These are phyloP conservation scores for Pistacia atlantica DNA, from an alignment of 345 rosid species.

Conservation along the genomic window DNA sequence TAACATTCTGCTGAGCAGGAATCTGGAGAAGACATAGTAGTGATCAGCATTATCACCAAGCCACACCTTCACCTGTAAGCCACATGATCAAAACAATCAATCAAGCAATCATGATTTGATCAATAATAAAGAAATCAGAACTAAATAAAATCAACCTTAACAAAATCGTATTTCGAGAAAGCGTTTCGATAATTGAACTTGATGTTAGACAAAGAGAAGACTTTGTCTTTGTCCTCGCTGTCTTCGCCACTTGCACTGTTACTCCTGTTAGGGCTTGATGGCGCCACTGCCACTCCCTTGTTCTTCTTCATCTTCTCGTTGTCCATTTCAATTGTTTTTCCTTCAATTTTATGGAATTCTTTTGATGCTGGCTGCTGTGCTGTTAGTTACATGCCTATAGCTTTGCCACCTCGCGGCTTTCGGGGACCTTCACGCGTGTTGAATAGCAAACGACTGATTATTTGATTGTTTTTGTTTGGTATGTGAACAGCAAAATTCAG, in stretches of 20 bases:
- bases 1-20: constrained; percentile 90
- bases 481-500: too few relatives aligned
- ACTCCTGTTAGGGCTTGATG: constrained; percentile 15
- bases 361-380: too few relatives aligned
- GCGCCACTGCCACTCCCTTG: constrained; percentile 25
- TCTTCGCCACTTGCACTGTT: constrained; percentile 31
- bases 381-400: too few relatives aligned
- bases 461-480: too few relatives aligned
- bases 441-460: too few relatives aligned
- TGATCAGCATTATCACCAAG: constrained; percentile 95
- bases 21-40: constrained; percentile 91
- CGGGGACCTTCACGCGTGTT: too few relatives aligned
- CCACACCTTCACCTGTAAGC: constrained; percentile 89
- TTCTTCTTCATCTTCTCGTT: constrained; percentile 32
- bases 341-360: too few relatives aligned
- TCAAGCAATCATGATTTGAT: background rate
- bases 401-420: too few relatives aligned
- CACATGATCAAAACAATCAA: background rate
- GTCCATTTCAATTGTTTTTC: background rate
- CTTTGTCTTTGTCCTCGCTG: constrained; percentile 30
- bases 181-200: constrained; percentile 68
- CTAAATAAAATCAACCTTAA: constrained; percentile 45
- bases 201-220: constrained; percentile 38
- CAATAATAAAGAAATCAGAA: background rate
- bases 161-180: constrained; percentile 83